Evolutionary conservation across 805 yeast species (phyloP), one percentile per base, ranked within the genome.

Genomic region (Pichia thaimueangensis): DNA sequence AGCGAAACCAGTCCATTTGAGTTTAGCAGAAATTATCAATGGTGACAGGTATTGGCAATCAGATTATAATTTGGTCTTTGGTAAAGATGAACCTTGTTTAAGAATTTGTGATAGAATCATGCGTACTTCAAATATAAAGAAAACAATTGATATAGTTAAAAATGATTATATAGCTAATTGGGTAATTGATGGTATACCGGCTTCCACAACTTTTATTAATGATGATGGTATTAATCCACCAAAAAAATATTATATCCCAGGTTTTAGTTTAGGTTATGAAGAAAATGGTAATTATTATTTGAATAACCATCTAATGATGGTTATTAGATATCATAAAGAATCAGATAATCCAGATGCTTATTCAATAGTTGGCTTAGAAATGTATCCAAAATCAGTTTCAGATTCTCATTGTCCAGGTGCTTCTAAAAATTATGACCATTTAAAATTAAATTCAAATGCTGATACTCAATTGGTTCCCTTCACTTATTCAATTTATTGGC

Each of bases 401-500:
- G 78, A 71, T 59, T 73, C 62, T 58, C 70, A 62, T 39, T 87
- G 96, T 59, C 94, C 95, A 2, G 89, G 88, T 11, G 79, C 83
- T 4, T 69, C 80, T 8, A 79, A 74, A 49, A 64, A 74, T 52
- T 82, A 69, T 57, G 66, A 74, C 29, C 77, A 79, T 47, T 77
- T 71, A 50, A 76, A 78, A 30, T 56, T 86, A 7, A 62, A 71
- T 17, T 62, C 72, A 5, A 62, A 67, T 21, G 63, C 63, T 8
- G 69, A 65, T 11, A 53, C 59, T n/a, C 56, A 65, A 1, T 56
- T 68, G 29, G 73, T 87, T 27, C 89, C 91, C 4, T 87, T 78
- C 62, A 82, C 96, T 1, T 88, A 86, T 53, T 77, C 95, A 1
- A 87, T 88, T 3, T 82, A 82, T 56, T 87, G 95, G 94, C 70